A percentile compares a stretch with the other conserved stretches of the same genome.
Conservation (phyloP, 225 moss, liverwort and hornwort genomes). For the Sphagnum tenellum region DNA sequence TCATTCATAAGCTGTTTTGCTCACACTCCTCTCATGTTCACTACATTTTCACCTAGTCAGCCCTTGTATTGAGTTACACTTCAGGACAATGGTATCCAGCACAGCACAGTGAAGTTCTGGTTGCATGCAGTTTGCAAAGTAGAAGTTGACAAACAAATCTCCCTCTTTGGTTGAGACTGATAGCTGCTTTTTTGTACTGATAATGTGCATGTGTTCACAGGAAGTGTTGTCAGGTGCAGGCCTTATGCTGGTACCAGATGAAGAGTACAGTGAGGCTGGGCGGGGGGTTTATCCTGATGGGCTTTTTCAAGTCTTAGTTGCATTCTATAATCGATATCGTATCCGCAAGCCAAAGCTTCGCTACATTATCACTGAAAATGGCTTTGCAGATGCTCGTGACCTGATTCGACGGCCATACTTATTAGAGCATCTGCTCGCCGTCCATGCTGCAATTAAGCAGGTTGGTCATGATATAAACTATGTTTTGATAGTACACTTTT, state of each 20-base stretch:
- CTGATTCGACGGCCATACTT: constrained; percentile 79
- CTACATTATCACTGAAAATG: constrained; percentile 89
- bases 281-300: constrained; percentile 94
- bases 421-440: constrained; percentile 83
- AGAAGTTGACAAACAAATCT: background rate
- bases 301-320: constrained; percentile 67
- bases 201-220: constrained; percentile 15
- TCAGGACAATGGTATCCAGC: too few species aligned
- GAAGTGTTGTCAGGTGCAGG: constrained; percentile 81
- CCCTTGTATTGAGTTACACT: too few species aligned
- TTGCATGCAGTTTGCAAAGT: too few species aligned
- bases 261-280: constrained; percentile 96
- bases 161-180: background rate
- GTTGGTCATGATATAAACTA: constrained; percentile 14
- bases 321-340: constrained; percentile 68
- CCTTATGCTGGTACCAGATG: constrained; percentile 67
- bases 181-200: background rate
- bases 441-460: constrained; percentile 64
- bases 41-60: too few species aligned
- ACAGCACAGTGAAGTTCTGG: too few species aligned
- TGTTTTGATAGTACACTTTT: too few species aligned
- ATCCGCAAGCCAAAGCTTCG: constrained; percentile 60
- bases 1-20: too few species aligned
- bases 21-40: too few species aligned
- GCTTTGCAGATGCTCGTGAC: constrained; percentile 77